Conservation (phyloP, 768 basidiomycete species). For the Tulasnella sp. region DNA sequence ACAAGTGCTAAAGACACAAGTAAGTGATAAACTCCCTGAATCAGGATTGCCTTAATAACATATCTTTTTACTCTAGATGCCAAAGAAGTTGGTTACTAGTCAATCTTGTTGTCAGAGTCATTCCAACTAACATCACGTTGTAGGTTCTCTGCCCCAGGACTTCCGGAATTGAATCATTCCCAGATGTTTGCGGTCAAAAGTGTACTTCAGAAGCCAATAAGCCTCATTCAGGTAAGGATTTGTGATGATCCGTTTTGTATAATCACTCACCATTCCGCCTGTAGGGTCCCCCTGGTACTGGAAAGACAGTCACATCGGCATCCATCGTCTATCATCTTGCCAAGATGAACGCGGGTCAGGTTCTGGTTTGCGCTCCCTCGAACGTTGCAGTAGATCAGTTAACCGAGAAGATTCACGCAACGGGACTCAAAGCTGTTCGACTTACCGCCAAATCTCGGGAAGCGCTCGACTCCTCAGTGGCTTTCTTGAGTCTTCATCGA, state of each 20-base stretch:
- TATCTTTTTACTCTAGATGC: constrained; percentile 73
- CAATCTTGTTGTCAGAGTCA: not conserved
- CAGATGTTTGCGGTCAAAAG: constrained; percentile 99
- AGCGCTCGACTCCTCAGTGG: constrained; percentile 89
- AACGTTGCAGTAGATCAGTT: constrained; percentile 99
- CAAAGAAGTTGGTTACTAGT: constrained; percentile 45
- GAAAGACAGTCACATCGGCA: constrained; percentile 98
- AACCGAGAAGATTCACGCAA: constrained; percentile 97
- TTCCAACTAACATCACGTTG: not conserved
- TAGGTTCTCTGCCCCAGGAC: constrained; percentile 84
- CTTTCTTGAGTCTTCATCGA: constrained; percentile 88
- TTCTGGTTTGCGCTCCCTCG: constrained; percentile 95
- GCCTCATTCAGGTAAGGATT: constrained; percentile 64
- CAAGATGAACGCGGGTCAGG: constrained; percentile 99
- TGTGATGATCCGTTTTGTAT: not conserved
- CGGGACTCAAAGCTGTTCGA: constrained; percentile 96
- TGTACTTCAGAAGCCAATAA: constrained; percentile 93
- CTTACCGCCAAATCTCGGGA: constrained; percentile 97
- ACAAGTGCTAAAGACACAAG: constrained; percentile 40
- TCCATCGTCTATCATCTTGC: constrained; percentile 97
- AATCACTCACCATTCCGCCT: not conserved
- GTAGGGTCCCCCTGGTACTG: constrained; percentile 88
- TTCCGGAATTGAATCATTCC: constrained; percentile 97
- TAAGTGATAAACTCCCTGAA: constrained; percentile 20
- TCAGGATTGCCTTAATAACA: not conserved